Evolutionary conservation across 176 grass and related monocot genomes (phyloP).

Genomic region (Raddia distichophylla): DNA sequence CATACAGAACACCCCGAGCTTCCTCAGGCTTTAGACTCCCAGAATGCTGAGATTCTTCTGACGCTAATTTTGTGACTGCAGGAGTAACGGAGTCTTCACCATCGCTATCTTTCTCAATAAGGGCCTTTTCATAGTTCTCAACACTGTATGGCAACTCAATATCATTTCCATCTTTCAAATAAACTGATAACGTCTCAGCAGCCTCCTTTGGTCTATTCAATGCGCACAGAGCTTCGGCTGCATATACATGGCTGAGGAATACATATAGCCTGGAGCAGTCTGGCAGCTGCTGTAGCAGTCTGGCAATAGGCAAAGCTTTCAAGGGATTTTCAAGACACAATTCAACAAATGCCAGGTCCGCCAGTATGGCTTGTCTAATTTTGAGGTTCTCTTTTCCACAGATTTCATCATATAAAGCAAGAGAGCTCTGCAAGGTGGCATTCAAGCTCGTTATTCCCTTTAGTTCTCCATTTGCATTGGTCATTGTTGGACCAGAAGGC

Average conservation of each 20-base stretch:
- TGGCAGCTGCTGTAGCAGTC: slow-evolving; percentile 51
- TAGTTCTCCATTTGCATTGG: slow-evolving; percentile 58
- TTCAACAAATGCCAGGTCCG: slow-evolving; percentile 73
- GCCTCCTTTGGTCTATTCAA: slow-evolving; percentile 71
- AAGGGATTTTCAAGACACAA: slow-evolving; percentile 73
- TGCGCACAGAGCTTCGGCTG: slow-evolving; percentile 74
- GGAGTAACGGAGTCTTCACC: slow-evolving; percentile 54
- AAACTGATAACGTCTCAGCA: slow-evolving; percentile 63
- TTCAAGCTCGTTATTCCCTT: slow-evolving; percentile 54
- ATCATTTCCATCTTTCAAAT: slow-evolving; percentile 58
- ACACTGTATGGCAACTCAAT: slow-evolving; percentile 63
- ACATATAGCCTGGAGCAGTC: slow-evolving; percentile 70
- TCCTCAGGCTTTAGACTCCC: slow-evolving; percentile 56
- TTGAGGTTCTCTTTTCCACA: slow-evolving; percentile 68
- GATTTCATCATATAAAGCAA: slow-evolving; percentile 58
- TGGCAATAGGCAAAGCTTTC: slow-evolving; percentile 64
- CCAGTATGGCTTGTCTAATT: slow-evolving; percentile 69
- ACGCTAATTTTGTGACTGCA: slow-evolving; percentile 34
- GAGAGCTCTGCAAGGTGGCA: slow-evolving; percentile 60
- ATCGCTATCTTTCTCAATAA: slow-evolving; percentile 65
- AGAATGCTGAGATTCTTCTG: slow-evolving; percentile 42
- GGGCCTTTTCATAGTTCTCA: slow-evolving; percentile 62
- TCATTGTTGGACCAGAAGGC: slow-evolving; percentile 19
- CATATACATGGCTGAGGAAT: slow-evolving; percentile 76
- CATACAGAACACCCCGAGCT: slow-evolving; percentile 62